Evolutionary conservation across 306 rosid species (phyloP), one percentile per base, ranked within the genome.

Genomic region (Casuarina cunninghamiana): DNA sequence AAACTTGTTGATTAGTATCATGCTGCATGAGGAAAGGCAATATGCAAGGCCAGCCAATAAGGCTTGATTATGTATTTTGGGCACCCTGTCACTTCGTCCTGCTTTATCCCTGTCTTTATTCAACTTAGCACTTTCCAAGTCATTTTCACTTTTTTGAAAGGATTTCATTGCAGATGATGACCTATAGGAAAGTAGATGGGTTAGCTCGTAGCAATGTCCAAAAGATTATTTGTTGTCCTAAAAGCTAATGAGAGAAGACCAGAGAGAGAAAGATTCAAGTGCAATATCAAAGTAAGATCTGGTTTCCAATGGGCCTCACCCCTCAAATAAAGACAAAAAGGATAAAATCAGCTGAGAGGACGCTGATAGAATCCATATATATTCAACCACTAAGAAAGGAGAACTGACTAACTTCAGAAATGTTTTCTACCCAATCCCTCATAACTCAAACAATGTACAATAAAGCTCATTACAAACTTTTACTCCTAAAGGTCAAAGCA

Each of bases 11-110:
- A 95, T 77, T 79, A 95, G 82, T 69, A 95, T 95, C 99, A 95
- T 95, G 80, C 99, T 83, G 83, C 99, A 95, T 0, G 99, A 95
- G 37, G 97, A 93, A 66, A 93, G 16, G 73, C 99, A 95, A 81
- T 95, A 95, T 4, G 97, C 97, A 50, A 93, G 81, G 72, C 99
- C 99, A 77, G 99, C 85, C 75, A 95, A 76, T 21, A 96, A 85
- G 63, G 99, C 99, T 83, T 87, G 97, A 80, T 95, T 93, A n/a
- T 63, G 84, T 53, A 88, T 67, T 82, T 85, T 83, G 37, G 83
- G 82, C 80, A 61, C 84, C 87, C 81, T 88, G 43, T 35, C 75
- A 87, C 68, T 87, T 74, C 80, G 83, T 7, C 72, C 45, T 65
- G 80, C 17, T 79, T 77, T 91, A 21, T 83, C 93, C 81, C 72